Base-by-base conservation (phyloP, 208 protist species). In the Borovskyia barvae region DNA sequence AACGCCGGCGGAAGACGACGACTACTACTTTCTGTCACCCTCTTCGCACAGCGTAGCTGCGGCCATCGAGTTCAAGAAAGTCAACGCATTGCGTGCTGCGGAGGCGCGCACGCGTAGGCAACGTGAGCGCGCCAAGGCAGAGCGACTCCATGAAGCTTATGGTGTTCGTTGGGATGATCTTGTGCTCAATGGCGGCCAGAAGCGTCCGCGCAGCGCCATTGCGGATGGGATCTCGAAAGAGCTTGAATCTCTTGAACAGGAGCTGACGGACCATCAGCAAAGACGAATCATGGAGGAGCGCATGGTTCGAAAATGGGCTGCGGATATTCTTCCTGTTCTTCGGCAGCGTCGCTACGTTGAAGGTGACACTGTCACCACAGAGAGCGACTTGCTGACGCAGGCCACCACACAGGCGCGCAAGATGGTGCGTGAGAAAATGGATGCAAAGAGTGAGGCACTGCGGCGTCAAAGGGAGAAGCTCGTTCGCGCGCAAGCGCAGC, bases 21-120 rank as follows among this genome's bases (percentile, higher is more conserved):
- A 80, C 15, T 60, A 77, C 22, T 89, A 89, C 59, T 89, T 89
- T 22, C 59, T 89, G 5, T 22, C 49, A 6, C 82, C 82, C 3
- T 71, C 48, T 6, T 53, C 58, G 12, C 82, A 89, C 59, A 48
- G 72, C 8, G 30, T 68, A 17, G 64, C 52, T 6, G 72, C 81
- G 9, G 35, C 32, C 15, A 49, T 64, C 9, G 49, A 69, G 17
- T 35, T 85, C 11, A 30, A 35, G 17, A 11, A 53, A 7, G 28
- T 52, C 20, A 53, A 56, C 26, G 49, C 61, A 35, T 43, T 29
- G 2, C 72, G 57, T 17, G 32, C 43, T 3, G 26, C 32, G 14
- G 61, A 62, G 24, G 42, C 65, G 35, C 37, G 62, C 24, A 43
- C 41, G 32, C 73, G 64, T 12, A 55, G 29, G 0, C 53, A 74